Conservation (phyloP, 768 basidiomycete genomes). For the Suillus subaureus region DNA sequence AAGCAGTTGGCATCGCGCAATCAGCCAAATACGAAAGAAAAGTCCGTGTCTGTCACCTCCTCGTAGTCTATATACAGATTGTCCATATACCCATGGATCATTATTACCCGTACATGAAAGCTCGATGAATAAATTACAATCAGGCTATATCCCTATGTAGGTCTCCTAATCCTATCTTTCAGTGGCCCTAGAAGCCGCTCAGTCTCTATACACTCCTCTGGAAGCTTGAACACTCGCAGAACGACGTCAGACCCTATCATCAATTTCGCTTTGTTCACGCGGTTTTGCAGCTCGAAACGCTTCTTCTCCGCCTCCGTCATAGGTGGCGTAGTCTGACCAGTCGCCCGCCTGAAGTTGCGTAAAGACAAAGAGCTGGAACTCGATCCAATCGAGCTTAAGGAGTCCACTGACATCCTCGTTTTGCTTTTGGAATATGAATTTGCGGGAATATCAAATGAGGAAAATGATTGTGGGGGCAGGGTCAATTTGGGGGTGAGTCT, state of each 20-base stretch:
- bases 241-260: slow-evolving; percentile 58
- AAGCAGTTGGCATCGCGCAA: slow-evolving; percentile 24
- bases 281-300: slow-evolving; percentile 58
- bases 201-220: slow-evolving; percentile 70
- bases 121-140: slow-evolving; percentile 1
- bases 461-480: slow-evolving; percentile 1
- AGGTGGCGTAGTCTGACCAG: slow-evolving; percentile 5
- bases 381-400: slow-evolving; percentile 23
- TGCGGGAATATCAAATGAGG: slow-evolving; percentile 12
- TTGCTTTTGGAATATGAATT: slow-evolving; percentile 24
- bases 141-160: background rate
- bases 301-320: slow-evolving; percentile 57
- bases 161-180: background rate
- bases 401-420: slow-evolving; percentile 26
- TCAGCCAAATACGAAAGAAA: slow-evolving; percentile 1
- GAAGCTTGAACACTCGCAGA: slow-evolving; percentile 68
- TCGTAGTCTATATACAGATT: background rate
- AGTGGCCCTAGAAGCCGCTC: slow-evolving; percentile 39
- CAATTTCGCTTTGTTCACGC: slow-evolving; percentile 64
- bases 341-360: slow-evolving; percentile 11
- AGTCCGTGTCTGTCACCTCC: background rate
- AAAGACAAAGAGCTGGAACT: slow-evolving; percentile 22
- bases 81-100: slow-evolving; percentile 6
- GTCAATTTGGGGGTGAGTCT: background rate
- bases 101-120: background rate